These are phyloP conservation scores for Aureobasidium zeae DNA, from an alignment of 2,329 filamentous ascomycete species.

Conservation along the genomic window DNA sequence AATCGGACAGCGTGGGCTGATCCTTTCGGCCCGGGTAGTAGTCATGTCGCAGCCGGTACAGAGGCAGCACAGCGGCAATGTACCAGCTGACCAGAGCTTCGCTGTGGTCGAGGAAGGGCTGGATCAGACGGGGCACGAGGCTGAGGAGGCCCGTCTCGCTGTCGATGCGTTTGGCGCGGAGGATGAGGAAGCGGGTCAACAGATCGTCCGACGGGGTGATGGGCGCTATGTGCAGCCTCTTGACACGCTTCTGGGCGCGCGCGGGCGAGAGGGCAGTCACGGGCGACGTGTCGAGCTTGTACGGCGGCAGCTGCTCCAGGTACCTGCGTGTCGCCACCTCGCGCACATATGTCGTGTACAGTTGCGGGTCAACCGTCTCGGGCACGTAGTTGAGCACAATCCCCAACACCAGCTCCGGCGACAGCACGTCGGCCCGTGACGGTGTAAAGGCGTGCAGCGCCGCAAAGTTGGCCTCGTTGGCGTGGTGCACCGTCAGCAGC, in stretches of 20 bases:
- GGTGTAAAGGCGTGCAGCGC: conserved; percentile 53
- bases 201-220: conserved; percentile 48
- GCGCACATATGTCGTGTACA: conserved; percentile 54
- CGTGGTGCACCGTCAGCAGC: conserved; percentile 62
- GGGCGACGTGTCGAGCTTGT: conserved; percentile 44
- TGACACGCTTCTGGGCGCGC: conserved; percentile 54
- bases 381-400: conserved; percentile 71
- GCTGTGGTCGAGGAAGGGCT: conserved; percentile 57
- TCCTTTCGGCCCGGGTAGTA: conserved; percentile 52
- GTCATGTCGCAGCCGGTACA: conserved; percentile 59
- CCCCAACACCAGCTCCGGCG: conserved; percentile 56
- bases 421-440: conserved; percentile 48
- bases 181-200: conserved; percentile 56
- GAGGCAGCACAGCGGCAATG: conserved; percentile 58
- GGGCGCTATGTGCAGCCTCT: conserved; percentile 54
- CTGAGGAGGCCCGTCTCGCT: conserved; percentile 60
- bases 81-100: conserved; percentile 58
- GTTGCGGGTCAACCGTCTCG: conserved; percentile 54
- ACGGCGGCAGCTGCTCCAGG: conserved; percentile 34
- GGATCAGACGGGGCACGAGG: conserved; percentile 57
- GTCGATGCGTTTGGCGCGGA: conserved; percentile 60
- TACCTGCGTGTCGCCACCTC: conserved; percentile 46
- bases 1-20: conserved; percentile 54
- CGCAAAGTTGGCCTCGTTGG: conserved; percentile 55
- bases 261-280: conserved; percentile 53